phyloP scores from a whole-genome alignment of 768 basidiomycete species.

The Trametes coccinea region DNA sequence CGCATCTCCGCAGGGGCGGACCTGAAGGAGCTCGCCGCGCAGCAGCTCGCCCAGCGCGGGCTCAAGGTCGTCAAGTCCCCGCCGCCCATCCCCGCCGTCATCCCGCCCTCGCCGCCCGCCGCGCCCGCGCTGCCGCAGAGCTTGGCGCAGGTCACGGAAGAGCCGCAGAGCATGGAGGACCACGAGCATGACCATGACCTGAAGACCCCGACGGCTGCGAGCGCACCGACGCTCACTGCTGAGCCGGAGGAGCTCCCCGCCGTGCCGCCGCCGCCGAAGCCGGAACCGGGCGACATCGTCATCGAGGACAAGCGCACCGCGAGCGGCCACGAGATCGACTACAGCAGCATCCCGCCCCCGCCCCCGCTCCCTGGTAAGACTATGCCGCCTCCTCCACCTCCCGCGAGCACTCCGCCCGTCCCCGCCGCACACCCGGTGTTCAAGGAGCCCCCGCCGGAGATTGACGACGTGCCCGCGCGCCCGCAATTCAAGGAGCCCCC shows the following conservation, averaged over 20 bases:
- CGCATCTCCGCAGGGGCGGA: conserved; percentile 73
- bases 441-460: conserved; percentile 65
- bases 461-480: conserved; percentile 47
- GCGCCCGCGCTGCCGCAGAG: conserved; percentile 19
- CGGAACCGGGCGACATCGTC: conserved; percentile 17
- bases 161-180: conserved; percentile 20
- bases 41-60: conserved; percentile 44
- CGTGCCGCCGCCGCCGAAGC: conserved; percentile 28
- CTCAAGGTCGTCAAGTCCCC: conserved; percentile 27
- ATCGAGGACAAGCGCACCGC: conserved; percentile 11
- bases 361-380: conserved; percentile 14
- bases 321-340: conserved; percentile 2
- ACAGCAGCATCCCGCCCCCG: conserved; percentile 19
- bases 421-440: conserved; percentile 46
- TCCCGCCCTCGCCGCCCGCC: conserved; percentile 17
- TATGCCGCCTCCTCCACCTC: conserved; percentile 15
- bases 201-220: background rate
- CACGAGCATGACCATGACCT: background rate
- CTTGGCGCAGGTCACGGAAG: conserved; percentile 12
- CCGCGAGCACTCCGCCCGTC: conserved; percentile 4
- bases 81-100: conserved; percentile 16
- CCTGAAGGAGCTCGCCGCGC: conserved; percentile 66
- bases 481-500: conserved; percentile 43
- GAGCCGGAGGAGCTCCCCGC: conserved; percentile 26
- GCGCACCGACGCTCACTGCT: conserved; percentile 3